Evolutionary conservation across 805 yeast species (phyloP), one percentile per base, ranked within the genome.

Genomic region (Priceomyces carsonii): DNA sequence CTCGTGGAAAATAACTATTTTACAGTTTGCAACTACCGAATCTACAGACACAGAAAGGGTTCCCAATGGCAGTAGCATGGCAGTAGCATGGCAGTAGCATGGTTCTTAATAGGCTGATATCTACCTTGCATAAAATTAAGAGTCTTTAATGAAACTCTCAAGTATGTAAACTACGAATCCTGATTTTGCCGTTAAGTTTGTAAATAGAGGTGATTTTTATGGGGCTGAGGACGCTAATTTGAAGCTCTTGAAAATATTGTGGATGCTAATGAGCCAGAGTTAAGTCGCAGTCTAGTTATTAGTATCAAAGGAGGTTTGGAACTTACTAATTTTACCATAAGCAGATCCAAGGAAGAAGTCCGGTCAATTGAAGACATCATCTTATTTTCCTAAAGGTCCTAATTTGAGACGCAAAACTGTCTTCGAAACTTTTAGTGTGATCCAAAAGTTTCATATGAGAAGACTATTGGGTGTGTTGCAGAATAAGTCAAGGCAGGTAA

Each of bases 191-290:
- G 66, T 76, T 58, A 60, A 59, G 8, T 71, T 82, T 39, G 63
- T 85, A 58, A 86, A 86, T 51, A 79, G 79, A 18, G 93, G 93
- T 40, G 93, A 82, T 48, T 85, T 87, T 52, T 87, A 88, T 49
- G 95, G 95, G 10, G 41, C 58, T 0, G 62, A 66, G 32, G 48
- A 49, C 29, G 59, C 63, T 41, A 85, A 85, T 51, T 63, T 88
- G 63, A 60, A 71, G 47, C 68, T 77, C 37, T 55, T 85, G 26
- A 63, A 72, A 30, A 73, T 68, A 6, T 87, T 53, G 75, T 85
- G 47, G 67, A 53, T 22, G 20, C 42, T 6, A 47, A 64, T 43
- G 65, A 74, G 40, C 84, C 88, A 2, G 80, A 75, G 30, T 63
- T 65, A 33, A 71, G 80, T 34, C 61, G 73, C 34, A 67, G 51